These are phyloP conservation scores for Spizellomyces sp. DNA, from an alignment of 192 early-diverging fungal species.

Conservation along the genomic window DNA sequence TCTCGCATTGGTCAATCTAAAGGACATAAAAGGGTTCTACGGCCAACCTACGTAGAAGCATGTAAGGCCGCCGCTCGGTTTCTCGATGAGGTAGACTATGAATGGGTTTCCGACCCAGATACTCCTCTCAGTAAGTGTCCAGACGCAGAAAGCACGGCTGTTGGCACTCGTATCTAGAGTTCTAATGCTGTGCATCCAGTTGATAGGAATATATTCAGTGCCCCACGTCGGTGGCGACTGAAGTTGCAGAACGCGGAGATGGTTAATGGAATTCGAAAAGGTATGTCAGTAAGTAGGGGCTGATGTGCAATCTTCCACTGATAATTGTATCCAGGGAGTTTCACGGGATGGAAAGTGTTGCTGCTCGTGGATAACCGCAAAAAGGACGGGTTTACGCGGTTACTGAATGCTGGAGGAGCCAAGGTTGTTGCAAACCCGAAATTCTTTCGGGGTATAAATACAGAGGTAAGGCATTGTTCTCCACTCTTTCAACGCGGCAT, in stretches of 20 bases:
- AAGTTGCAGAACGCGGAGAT: neutral
- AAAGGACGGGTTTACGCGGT: slow-evolving; percentile 31
- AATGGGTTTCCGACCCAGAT: slow-evolving; percentile 29
- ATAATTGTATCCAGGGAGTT: neutral
- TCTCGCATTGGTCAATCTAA: slow-evolving; percentile 1
- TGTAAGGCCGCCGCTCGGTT: slow-evolving; percentile 29
- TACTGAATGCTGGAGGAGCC: slow-evolving; percentile 40
- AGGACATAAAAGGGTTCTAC: slow-evolving; percentile 23
- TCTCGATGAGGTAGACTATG: slow-evolving; percentile 46
- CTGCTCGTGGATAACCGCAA: slow-evolving; percentile 33
- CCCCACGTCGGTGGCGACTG: slow-evolving; percentile 36
- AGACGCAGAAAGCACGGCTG: no score
- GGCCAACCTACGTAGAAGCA: slow-evolving; percentile 39
- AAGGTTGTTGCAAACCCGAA: slow-evolving; percentile 16
- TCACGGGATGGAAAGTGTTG: slow-evolving; percentile 36
- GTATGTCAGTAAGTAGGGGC: neutral
- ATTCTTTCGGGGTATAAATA: neutral
- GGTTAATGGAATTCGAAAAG: neutral
- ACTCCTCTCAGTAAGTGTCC: neutral
- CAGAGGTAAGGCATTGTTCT: neutral
- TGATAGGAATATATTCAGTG: slow-evolving; percentile 11
- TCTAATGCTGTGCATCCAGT: neutral
- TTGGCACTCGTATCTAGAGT: no score
- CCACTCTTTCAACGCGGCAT: no score
- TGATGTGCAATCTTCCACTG: no score